Conservation (phyloP, 352 stramenopile genomes). For the Phytophthora tubulina region DNA sequence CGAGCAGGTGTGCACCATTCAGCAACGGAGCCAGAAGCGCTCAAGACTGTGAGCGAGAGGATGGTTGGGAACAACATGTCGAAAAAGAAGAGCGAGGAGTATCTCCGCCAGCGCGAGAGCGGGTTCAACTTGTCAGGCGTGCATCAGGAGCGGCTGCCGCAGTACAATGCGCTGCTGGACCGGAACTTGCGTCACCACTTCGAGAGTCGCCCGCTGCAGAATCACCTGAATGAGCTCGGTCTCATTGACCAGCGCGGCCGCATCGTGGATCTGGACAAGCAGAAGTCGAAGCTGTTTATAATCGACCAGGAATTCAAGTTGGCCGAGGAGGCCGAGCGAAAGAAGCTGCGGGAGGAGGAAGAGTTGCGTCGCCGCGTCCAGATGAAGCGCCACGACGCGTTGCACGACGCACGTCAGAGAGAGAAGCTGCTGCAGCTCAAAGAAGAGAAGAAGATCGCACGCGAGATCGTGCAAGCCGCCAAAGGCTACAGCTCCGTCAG, state of each 20-base stretch:
- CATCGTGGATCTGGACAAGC: conserved; percentile 91
- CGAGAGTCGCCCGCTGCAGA: conserved; percentile 80
- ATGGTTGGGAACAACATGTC: conserved; percentile 29
- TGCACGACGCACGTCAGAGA: conserved; percentile 80
- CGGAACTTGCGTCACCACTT: conserved; percentile 92
- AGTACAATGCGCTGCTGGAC: conserved; percentile 92
- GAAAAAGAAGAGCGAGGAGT: conserved; percentile 57
- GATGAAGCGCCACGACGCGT: conserved; percentile 86
- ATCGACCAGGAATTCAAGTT: conserved; percentile 94
- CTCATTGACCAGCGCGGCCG: conserved; percentile 90
- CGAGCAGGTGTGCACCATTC: conserved; percentile 17
- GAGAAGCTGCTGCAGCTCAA: conserved; percentile 91
- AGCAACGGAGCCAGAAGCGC: conserved; percentile 10
- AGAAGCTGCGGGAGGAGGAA: conserved; percentile 83
- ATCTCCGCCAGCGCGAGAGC: conserved; percentile 61
- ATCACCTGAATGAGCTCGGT: conserved; percentile 80
- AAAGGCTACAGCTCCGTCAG: conserved; percentile 66
- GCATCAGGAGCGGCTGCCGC: conserved; percentile 73
- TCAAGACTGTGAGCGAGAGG: conserved; percentile 4
- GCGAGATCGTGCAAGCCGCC: conserved; percentile 86
- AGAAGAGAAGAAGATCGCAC: conserved; percentile 88
- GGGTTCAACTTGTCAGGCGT: conserved; percentile 69
- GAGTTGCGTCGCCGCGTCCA: conserved; percentile 90
- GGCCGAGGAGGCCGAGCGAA: conserved; percentile 82
- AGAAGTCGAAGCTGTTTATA: conserved; percentile 92